Evolutionary conservation across 306 rosid genomes (phyloP), one percentile per base, ranked within the genome.

Genomic region (Trifolium subterraneum): DNA sequence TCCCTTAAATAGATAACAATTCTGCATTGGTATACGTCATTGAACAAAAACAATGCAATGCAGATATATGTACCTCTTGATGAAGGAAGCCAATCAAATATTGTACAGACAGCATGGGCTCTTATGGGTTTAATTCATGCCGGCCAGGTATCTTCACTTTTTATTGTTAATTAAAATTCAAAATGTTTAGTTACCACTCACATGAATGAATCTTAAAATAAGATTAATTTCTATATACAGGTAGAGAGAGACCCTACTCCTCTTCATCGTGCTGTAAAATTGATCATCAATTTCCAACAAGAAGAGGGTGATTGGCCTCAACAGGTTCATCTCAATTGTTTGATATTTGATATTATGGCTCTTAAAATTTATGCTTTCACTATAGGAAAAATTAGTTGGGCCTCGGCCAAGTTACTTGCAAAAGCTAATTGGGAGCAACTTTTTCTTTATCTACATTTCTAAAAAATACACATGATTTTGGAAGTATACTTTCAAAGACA

Each of bases 271-370:
- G 70, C 70, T 3, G 59, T 58, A 44, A 61, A 73, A 13, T 73
- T 44, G 14, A 18, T 73, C 10, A 61, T 73, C 1, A 73, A 73
- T 61, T 73, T 45, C 6, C 78, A 73, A 1, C 39, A 6, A 18
- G 78, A 73, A 61, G 50, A 73, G 18, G 78, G 78, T 0, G 70
- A 61, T 60, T 73, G 78, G 78, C 70, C 78, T 0, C 78, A 73
- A 73, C 47, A 69, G 61, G 78, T 73, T 44, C 11, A 2, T 25
- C 14, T 27, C 5, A 59, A 7, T 29, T 3, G 2, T 72, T 59
- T 59, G 0, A 11, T 23, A 11, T 13, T n/a, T 33, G n/a, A 56
- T 56, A 23, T 4, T 12, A 23, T 56, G 16, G 3, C 36, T 56
- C 36, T 56, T 11, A 4, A 50, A 7, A 51, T 51, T 18, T 54